These are phyloP conservation scores for Hortaea werneckii DNA, from an alignment of 2,329 filamentous ascomycete genomes.

Conservation along the genomic window DNA sequence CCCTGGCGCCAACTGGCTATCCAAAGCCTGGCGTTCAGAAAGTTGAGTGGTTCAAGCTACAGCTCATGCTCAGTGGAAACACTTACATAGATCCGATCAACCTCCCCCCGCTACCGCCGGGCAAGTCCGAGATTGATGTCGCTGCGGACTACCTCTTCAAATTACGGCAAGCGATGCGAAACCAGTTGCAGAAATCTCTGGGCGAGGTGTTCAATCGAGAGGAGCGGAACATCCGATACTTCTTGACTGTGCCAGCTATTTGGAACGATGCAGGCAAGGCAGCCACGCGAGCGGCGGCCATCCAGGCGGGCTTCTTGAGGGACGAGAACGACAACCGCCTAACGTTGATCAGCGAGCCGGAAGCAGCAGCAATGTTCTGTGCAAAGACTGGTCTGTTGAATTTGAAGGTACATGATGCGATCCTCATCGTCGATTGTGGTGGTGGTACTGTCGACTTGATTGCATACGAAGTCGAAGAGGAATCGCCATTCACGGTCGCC, in stretches of 20 bases:
- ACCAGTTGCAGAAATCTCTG: constrained; percentile 88
- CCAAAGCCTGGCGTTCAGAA: constrained; percentile 97
- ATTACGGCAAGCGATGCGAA: constrained; percentile 90
- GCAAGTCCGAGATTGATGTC: constrained; percentile 98
- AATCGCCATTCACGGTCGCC: constrained; percentile 90
- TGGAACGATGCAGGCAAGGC: constrained; percentile 99
- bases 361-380: constrained; percentile 94
- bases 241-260: constrained; percentile 95
- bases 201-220: constrained; percentile 97
- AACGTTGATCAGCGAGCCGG: constrained; percentile 89
- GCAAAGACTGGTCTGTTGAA: constrained; percentile 93
- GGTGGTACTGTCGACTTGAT: constrained; percentile 98
- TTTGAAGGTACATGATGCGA: constrained; percentile 96
- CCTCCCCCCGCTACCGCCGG: constrained; percentile 88
- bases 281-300: constrained; percentile 86
- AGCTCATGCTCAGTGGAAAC: constrained; percentile 97
- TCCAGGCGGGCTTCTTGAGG: constrained; percentile 90
- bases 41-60: constrained; percentile 99
- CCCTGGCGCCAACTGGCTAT: constrained; percentile 90
- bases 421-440: constrained; percentile 95
- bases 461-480: constrained; percentile 96
- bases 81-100: constrained; percentile 99
- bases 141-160: constrained; percentile 99
- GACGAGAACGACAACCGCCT: constrained; percentile 97
- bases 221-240: constrained; percentile 96